Conservation (phyloP, 352 stramenopile species). For the Aphanomyces invadans region DNA sequence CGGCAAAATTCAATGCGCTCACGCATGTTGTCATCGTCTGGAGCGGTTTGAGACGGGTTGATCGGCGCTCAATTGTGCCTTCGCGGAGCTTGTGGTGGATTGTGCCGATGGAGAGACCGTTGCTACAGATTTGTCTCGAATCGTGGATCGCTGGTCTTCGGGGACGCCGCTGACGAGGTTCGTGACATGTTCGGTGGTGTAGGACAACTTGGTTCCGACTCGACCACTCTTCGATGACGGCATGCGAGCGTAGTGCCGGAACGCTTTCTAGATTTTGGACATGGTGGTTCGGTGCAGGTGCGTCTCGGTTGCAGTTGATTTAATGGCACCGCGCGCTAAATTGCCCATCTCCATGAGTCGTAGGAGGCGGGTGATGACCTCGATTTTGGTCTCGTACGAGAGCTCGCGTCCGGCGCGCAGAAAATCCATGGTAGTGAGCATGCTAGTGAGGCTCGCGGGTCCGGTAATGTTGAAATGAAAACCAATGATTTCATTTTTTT, state of each 20-base stretch:
- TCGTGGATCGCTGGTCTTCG: neutral
- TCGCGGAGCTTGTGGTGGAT: neutral
- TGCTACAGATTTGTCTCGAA: neutral
- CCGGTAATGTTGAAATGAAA: neutral
- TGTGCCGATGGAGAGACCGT: neutral
- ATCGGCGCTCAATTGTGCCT: neutral
- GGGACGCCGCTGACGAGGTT: neutral
- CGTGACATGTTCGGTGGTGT: neutral
- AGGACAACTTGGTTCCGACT: neutral
- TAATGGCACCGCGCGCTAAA: neutral
- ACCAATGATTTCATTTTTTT: neutral
- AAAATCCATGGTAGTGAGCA: neutral
- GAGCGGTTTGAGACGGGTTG: neutral
- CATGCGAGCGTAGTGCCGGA: neutral
- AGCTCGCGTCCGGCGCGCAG: neutral
- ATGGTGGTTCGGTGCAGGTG: neutral
- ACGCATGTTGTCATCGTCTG: neutral
- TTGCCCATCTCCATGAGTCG: neutral
- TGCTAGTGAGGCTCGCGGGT: neutral
- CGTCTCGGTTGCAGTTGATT: neutral
- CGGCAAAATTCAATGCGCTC: neutral
- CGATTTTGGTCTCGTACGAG: neutral
- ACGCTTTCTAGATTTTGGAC: neutral
- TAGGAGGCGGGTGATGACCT: neutral
- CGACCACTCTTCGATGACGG: neutral